Conservation (phyloP, 1,139 yeast genomes). For the Hemisphaericaspora xylanilytica region DNA sequence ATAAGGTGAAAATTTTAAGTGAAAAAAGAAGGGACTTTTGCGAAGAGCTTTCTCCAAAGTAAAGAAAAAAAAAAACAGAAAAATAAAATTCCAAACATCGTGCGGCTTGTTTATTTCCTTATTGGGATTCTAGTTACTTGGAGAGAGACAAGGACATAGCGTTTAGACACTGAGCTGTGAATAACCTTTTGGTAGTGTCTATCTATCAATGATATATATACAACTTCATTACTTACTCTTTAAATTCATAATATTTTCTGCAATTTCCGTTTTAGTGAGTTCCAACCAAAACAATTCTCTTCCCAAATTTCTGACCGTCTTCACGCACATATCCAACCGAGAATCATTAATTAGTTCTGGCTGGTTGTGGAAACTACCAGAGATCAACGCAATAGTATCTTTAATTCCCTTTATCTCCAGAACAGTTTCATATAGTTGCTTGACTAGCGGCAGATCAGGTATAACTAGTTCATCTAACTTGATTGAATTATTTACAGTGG, state of each 20-base stretch:
- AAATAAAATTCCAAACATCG: conserved; percentile 16
- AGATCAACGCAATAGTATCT: conserved; percentile 60
- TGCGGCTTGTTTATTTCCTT: conserved; percentile 19
- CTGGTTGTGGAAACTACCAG: conserved; percentile 45
- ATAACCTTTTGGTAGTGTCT: too few relatives aligned
- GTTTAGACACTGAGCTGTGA: too few relatives aligned
- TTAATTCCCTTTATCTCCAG: conserved; percentile 68
- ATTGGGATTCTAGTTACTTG: too few relatives aligned
- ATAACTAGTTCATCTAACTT: conserved; percentile 36
- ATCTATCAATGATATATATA: too few relatives aligned
- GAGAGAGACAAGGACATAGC: too few relatives aligned
- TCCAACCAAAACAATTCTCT: conserved; percentile 70
- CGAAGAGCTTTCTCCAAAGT: neutral
- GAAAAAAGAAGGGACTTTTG: conserved; percentile 1
- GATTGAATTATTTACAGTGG: conserved; percentile 16
- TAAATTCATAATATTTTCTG: conserved; percentile 23
- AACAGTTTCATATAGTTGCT: conserved; percentile 58
- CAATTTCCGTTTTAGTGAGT: conserved; percentile 34
- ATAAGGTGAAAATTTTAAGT: conserved; percentile 3
- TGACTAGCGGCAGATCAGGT: conserved; percentile 42
- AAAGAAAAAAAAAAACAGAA: too few relatives aligned
- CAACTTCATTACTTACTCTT: too few relatives aligned
- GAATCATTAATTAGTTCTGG: conserved; percentile 36
- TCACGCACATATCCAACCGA: conserved; percentile 52
- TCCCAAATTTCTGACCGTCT: conserved; percentile 61